Percentiles rank a stretch among this genome's conserved stretches.
These are phyloP conservation scores for Calonectria naviculata DNA, from an alignment of 2,329 filamentous ascomycete species.

Conservation along the genomic window DNA sequence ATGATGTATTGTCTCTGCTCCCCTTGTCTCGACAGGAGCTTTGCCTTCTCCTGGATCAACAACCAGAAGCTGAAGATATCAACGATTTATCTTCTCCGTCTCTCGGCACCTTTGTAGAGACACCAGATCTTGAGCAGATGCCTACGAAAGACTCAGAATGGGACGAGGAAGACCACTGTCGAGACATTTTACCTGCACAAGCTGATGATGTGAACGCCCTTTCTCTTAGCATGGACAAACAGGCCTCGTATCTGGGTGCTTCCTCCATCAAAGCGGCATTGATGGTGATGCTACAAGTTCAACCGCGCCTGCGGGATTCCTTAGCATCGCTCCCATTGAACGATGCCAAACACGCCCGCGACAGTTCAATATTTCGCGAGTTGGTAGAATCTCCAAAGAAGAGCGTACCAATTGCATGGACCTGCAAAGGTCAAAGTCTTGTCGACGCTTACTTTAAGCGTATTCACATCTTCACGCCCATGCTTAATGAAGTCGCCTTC, in stretches of 20 bases:
- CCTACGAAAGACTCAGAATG: slow-evolving; percentile 10
- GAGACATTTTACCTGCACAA: not conserved
- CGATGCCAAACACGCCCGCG: slow-evolving; percentile 41
- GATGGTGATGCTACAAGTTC: slow-evolving; percentile 73
- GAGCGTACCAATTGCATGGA: slow-evolving; percentile 63
- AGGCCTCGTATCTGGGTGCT: slow-evolving; percentile 74
- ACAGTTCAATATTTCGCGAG: slow-evolving; percentile 55
- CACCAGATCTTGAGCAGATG: not conserved
- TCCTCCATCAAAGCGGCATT: slow-evolving; percentile 81
- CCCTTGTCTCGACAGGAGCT: slow-evolving; percentile 2
- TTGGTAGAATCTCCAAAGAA: slow-evolving; percentile 57
- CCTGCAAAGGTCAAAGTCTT: slow-evolving; percentile 73
- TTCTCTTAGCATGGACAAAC: slow-evolving; percentile 69
- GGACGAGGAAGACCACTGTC: slow-evolving; percentile 5
- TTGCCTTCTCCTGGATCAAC: not conserved
- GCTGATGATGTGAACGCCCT: slow-evolving; percentile 58
- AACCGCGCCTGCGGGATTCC: slow-evolving; percentile 57
- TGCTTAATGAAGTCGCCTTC: slow-evolving; percentile 79
- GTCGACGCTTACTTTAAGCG: slow-evolving; percentile 81
- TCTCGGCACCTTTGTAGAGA: not conserved
- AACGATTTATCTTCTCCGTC: not conserved
- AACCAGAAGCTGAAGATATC: not conserved
- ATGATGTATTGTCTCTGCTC: slow-evolving; percentile 1
- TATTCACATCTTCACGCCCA: slow-evolving; percentile 77
- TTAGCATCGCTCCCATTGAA: slow-evolving; percentile 59